Conservation (phyloP, 192 early-diverging fungal species). For the Irineochytrium annulatum region DNA sequence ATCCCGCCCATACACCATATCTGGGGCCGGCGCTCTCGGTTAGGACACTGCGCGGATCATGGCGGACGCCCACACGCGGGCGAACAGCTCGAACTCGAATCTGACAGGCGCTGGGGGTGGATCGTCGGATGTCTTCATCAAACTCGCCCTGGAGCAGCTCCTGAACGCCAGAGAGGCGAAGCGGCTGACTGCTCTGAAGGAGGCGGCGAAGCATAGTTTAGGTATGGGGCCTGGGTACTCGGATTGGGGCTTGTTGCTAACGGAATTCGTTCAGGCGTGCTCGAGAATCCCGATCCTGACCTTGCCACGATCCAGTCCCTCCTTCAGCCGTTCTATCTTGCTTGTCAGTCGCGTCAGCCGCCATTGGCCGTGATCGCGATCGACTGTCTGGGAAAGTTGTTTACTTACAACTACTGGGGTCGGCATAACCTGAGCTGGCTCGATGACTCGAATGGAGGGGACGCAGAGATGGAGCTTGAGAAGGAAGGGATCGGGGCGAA, state of each 20-base stretch:
- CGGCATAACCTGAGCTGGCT: slow-evolving; percentile 14
- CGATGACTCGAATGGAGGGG: slow-evolving; percentile 5
- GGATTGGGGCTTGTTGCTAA: slow-evolving; percentile 1
- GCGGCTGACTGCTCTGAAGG: slow-evolving; percentile 31
- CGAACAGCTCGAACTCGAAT: not conserved
- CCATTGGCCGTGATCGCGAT: slow-evolving; percentile 63
- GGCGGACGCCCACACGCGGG: not conserved
- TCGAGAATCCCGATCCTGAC: slow-evolving; percentile 21
- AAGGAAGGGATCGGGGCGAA: too few relatives aligned
- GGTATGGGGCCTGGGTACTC: slow-evolving; percentile 18
- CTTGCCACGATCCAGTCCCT: slow-evolving; percentile 38
- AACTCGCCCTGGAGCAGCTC: slow-evolving; percentile 43
- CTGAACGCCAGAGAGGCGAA: slow-evolving; percentile 42
- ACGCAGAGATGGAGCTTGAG: too few relatives aligned
- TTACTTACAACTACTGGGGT: slow-evolving; percentile 61
- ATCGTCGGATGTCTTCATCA: slow-evolving; percentile 48
- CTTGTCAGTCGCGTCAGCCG: slow-evolving; percentile 64
- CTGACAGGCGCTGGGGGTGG: not conserved
- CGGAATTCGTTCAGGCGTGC: not conserved
- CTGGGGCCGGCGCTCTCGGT: too few relatives aligned
- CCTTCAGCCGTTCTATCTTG: slow-evolving; percentile 65
- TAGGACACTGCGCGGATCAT: too few relatives aligned
- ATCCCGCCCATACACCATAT: too few relatives aligned
- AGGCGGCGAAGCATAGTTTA: slow-evolving; percentile 36
- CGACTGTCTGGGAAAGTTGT: slow-evolving; percentile 74